phyloP scores from a whole-genome alignment of 2,329 filamentous ascomycete species.

The Cladosporium sp. region DNA sequence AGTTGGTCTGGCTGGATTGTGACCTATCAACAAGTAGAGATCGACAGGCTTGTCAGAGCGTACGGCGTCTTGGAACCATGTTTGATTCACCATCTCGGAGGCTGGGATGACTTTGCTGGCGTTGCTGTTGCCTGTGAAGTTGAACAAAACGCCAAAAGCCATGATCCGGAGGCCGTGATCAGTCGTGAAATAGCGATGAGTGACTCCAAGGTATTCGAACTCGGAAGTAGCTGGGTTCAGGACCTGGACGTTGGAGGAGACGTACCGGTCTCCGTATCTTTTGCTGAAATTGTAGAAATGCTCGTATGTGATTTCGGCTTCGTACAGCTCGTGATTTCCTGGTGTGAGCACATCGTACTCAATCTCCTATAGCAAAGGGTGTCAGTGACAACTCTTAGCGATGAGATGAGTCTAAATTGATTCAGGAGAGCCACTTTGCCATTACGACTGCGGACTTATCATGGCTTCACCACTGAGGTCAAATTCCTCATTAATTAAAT shows the following conservation, averaged over 20 bases:
- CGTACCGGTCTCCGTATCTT: slow-evolving; percentile 52
- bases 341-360: slow-evolving; percentile 48
- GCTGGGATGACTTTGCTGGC: slow-evolving; percentile 58
- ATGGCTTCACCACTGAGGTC: too few species aligned
- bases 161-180: slow-evolving; percentile 48
- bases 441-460: too few species aligned
- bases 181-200: slow-evolving; percentile 50
- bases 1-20: slow-evolving; percentile 52
- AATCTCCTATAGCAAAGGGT: slow-evolving; percentile 32
- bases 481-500: too few species aligned
- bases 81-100: slow-evolving; percentile 47
- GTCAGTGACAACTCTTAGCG: neutral
- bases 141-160: slow-evolving; percentile 49
- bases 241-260: slow-evolving; percentile 53
- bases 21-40: slow-evolving; percentile 60
- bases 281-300: slow-evolving; percentile 57
- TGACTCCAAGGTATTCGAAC: slow-evolving; percentile 44
- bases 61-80: slow-evolving; percentile 59
- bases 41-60: slow-evolving; percentile 55
- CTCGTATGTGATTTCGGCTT: slow-evolving; percentile 58
- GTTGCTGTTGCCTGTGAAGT: slow-evolving; percentile 56
- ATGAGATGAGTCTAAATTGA: neutral
- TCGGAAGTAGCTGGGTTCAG: slow-evolving; percentile 40
- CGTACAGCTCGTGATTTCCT: slow-evolving; percentile 64
- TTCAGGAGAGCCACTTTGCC: too few species aligned